Conservation (phyloP, 1,139 yeast genomes). For the Taiozyma onychis region DNA sequence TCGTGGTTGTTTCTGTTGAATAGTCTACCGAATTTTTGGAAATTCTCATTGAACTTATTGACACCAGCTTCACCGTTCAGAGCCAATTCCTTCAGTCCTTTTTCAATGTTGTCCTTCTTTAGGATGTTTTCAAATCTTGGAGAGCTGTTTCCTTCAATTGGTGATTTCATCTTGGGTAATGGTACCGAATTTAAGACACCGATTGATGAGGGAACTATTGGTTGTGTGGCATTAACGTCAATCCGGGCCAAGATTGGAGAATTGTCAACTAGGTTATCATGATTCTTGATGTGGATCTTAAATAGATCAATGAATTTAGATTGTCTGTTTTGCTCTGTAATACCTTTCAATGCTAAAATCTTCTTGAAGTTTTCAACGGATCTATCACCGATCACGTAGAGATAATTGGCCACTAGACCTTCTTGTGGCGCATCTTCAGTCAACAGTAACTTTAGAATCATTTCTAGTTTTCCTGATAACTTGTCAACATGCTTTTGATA, state of each 20-base stretch:
- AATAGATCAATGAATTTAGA: conserved; percentile 54
- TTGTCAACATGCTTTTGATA: conserved; percentile 34
- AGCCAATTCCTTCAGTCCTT: conserved; percentile 47
- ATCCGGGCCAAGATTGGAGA: conserved; percentile 35
- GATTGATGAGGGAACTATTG: conserved; percentile 7
- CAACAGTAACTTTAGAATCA: conserved; percentile 58
- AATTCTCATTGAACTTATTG: conserved; percentile 52
- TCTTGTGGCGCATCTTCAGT: conserved; percentile 62
- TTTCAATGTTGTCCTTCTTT: conserved; percentile 49
- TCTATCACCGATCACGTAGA: conserved; percentile 62
- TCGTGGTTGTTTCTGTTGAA: conserved; percentile 30
- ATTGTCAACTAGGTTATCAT: conserved; percentile 38
- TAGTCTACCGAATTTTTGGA: conserved; percentile 42
- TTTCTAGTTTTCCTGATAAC: conserved; percentile 50
- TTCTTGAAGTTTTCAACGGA: conserved; percentile 58
- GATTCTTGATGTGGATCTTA: conserved; percentile 49
- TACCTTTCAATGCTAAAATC: conserved; percentile 58
- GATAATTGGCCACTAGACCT: conserved; percentile 60
- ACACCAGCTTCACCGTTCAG: conserved; percentile 48
- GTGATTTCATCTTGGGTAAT: conserved; percentile 12
- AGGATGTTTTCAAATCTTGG: conserved; percentile 23
- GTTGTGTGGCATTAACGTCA: conserved; percentile 17
- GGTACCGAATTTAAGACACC: conserved; percentile 5
- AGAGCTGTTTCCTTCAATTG: conserved; percentile 12
- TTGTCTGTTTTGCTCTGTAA: conserved; percentile 38